Conservation (phyloP, 441 rosid species). For the Metrosideros polymorpha region DNA sequence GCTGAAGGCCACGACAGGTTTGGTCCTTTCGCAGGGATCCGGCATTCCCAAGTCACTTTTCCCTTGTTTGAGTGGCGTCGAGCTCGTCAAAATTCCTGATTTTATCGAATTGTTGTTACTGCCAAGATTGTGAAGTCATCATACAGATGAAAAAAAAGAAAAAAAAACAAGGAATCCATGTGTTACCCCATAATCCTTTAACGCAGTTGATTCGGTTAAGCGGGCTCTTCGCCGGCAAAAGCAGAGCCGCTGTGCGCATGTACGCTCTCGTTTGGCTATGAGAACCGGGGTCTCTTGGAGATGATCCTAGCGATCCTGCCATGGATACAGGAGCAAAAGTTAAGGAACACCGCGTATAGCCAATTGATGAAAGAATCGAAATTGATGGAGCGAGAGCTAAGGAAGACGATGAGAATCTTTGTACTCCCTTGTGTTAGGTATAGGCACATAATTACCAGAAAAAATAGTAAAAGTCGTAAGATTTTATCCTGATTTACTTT, state of each 20-base stretch:
- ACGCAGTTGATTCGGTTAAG: constrained; percentile 15
- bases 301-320: neutral
- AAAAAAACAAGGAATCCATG: neutral
- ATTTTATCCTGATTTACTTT: too few species aligned
- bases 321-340: neutral
- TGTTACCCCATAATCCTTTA: constrained; percentile 27
- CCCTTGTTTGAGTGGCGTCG: constrained; percentile 25
- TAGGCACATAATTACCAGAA: too few species aligned
- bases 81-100: constrained; percentile 26
- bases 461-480: too few species aligned
- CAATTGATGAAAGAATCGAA: neutral
- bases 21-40: constrained; percentile 16
- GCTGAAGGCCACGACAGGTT: constrained; percentile 45
- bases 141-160: neutral
- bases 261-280: neutral
- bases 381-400: neutral
- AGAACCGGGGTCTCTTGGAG: neutral
- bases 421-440: too few species aligned
- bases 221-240: constrained; percentile 12
- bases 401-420: neutral
- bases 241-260: neutral
- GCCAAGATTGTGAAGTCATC: neutral
- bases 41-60: constrained; percentile 5
- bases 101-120: neutral
- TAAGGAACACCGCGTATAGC: neutral